Evolutionary conservation across 1,139 yeast species (phyloP), one percentile per base, ranked within the genome.

Genomic region (Maudiozyma humilis): DNA sequence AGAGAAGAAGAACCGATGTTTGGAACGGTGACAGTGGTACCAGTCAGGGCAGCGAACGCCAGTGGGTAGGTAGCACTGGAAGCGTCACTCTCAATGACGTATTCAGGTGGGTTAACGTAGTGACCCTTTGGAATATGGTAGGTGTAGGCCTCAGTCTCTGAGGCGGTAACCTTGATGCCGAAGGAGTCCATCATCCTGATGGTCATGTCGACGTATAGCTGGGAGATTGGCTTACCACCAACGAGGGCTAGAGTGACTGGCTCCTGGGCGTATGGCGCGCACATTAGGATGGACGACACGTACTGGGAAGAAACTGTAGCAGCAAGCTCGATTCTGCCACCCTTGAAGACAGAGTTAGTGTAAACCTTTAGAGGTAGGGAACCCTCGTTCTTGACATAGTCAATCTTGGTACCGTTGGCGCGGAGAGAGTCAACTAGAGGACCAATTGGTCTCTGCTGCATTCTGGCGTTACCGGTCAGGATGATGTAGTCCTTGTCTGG

Each of bases 371-470:
- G 70, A 5, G 99, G 99, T 47, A 91, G 70, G 12, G 95, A 87
- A n/a, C 96, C 96, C 50, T 74, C 71, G 32, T 67, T 71, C 54
- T 86, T 88, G 53, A 80, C 65, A 60, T 86, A 91, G 25, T 76
- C 78, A 44, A 91, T 76, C 12, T 68, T 61, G 4, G 89, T 78
- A 33, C 98, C 97, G 56, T 89, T 91, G 7, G 75, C 66, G 47
- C 81, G 73, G 51, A 91, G 72, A 3, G 99, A 95, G 53, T 88
- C 95, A 13, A 91, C 97, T 46, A 91, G 73, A 4, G 98, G 96
- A 25, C 96, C 97, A 56, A 87, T 87, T 27, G 99, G 99, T 59
- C 99, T 77, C 64, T 89, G 94, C 66, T 91, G 95, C 98, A 91
- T 91, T 66, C 99, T 78, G 36, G 87, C 82, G 62, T 91, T 91